A percentile compares a stretch with the other conserved stretches of the same genome.
Evolutionary conservation across 2,329 filamentous ascomycete species (phyloP).

Genomic region (Sporothrix variecibatus): DNA sequence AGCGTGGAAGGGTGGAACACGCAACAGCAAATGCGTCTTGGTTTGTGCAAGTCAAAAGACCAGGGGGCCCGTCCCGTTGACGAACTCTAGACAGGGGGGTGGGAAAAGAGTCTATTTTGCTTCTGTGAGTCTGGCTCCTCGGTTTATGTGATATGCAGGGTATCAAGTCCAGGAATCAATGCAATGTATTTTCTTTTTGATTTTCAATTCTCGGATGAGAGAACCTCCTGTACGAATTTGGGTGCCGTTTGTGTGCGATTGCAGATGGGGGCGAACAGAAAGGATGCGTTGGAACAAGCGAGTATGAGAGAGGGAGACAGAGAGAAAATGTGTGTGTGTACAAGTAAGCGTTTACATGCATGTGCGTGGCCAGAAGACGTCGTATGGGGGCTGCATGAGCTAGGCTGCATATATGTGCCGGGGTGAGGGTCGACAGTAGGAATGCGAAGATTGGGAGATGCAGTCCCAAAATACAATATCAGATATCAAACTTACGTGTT

Average conservation of each 20-base stretch:
- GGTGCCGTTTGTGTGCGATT: background rate
- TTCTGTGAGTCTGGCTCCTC: background rate
- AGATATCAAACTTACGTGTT: slow-evolving; percentile 5
- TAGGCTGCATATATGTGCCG: slow-evolving; percentile 7
- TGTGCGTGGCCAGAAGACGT: slow-evolving; percentile 8
- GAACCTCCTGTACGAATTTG: background rate
- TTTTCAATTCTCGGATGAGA: background rate
- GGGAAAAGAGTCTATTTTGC: background rate
- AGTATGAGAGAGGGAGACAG: background rate
- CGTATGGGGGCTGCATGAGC: slow-evolving; percentile 8
- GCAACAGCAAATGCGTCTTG: background rate
- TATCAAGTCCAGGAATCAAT: background rate
- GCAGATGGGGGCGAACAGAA: background rate
- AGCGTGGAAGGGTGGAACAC: background rate
- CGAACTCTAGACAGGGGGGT: slow-evolving; percentile 1
- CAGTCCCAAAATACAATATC: background rate
- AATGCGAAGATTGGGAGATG: background rate
- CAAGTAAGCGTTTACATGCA: background rate
- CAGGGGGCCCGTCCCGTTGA: slow-evolving; percentile 7
- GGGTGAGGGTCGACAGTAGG: slow-evolving; percentile 10
- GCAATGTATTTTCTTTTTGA: background rate
- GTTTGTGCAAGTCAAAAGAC: slow-evolving; percentile 5
- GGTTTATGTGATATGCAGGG: background rate
- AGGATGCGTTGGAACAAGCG: background rate
- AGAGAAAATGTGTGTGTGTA: background rate